Evolutionary conservation across 768 basidiomycete genomes (phyloP), one percentile per base, ranked within the genome.

Genomic region (Amanita exitialis): DNA sequence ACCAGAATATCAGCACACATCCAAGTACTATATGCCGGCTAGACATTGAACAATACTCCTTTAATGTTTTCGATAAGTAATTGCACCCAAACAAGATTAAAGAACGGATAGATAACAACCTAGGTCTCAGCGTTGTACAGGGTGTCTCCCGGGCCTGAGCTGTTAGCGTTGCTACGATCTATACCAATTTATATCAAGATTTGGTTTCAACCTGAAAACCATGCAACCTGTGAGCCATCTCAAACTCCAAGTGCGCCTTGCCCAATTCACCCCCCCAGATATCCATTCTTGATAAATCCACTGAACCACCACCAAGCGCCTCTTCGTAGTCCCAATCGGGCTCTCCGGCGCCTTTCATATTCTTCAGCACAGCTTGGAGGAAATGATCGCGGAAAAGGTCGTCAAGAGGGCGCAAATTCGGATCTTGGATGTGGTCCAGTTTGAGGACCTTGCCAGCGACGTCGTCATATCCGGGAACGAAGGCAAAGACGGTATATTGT

Each of bases 211-310:
- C 16, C 36, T 47, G 49, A 30, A 47, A 54, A 23, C 55, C 57
- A 20, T 51, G 58, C 16, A 61, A 47, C 35, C 63, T 47, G 27
- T 62, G 55, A 38, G 60, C 53, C 23, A 64, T 52, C 47, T 58
- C 60, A 28, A 60, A 47, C 53, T 64, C 63, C 15, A 64, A 56
- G 41, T 55, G 57, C 30, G 56, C 59, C 44, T 58, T 58, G 27
- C 56, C 63, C 44, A 58, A 57, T 7, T 41, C 42, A 8, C 51
- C 56, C 13, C 60, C 59, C 61, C 43, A 44, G 27, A 44, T 28
- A 18, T 44, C 23, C 43, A 18, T 27, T 25, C 43, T 44, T 13
- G 23, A 28, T 23, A 44, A 7, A 25, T 27, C 43, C 13, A 44
- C 5, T 10, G 16, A 15, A 27, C 43, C 43, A 25, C 16, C 21